Evolutionary conservation across 2,329 filamentous ascomycete genomes (phyloP), one percentile per base, ranked within the genome.

Genomic region (Cryphonectria nitschkei): DNA sequence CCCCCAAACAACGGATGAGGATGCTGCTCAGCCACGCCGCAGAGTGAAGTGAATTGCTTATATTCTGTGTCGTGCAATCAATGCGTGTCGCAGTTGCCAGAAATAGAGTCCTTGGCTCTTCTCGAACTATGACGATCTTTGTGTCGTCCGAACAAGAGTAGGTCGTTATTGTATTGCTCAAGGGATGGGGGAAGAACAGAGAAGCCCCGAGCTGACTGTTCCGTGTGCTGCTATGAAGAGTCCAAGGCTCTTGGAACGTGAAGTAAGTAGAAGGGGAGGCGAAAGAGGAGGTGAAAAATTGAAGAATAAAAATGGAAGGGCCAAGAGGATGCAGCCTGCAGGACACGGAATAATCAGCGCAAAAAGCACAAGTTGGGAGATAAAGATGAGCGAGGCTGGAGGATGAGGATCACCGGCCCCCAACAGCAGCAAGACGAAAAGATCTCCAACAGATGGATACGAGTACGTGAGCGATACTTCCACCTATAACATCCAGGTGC

Each of bases 1-100:
- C 46, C 16, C 46, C 19, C 46, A n/a, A 50, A 50, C 16, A 34
- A 34, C 16, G 13, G 56, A 37, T 11, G 58, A 11, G 39, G 58
- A 22, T 61, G 63, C 26, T 65, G 70, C 70, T 69, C 70, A 72
- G 70, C 67, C 67, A 65, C 70, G 61, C 63, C 58, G 63, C 62
- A 63, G 61, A 54, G 61, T 41, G 14, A 34, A 67, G 56, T 41
- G 50, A 66, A 22, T 56, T 68, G 63, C 61, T 66, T 64, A 64
- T 37, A 58, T 29, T 52, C 26, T 65, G 41, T 29, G 16, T 1
- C 41, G 62, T 26, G n/a, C 39, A 29, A 22, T 32, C n/a, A 26
- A 32, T 50, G 63, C 43, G 61, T 22, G 41, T 37, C 65, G 46
- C 32, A 37, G 16, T 14, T 46, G 22, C 34, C 37, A 26, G 46